Evolutionary conservation across 257 asterid genomes (phyloP), one percentile per base, ranked within the genome.

Genomic region (Plantago ovata): DNA sequence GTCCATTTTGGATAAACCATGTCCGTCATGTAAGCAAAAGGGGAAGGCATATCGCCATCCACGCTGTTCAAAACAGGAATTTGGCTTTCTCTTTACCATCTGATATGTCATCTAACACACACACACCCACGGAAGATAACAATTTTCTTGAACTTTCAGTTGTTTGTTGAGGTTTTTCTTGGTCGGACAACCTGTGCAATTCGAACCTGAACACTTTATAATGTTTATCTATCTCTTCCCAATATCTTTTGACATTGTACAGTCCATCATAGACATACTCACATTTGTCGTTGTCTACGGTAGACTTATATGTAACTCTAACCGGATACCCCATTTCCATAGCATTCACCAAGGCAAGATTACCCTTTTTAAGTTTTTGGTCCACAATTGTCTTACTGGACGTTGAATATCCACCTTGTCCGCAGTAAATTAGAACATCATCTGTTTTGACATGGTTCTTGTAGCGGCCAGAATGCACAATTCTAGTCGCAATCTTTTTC

Each of bases 181-280:
- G 93, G 43, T 73, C 80, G 0, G n/a, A n/a, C n/a, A n/a, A n/a
- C n/a, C n/a, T n/a, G n/a, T n/a, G n/a, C n/a, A n/a, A n/a, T n/a
- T n/a, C 67, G 58, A 46, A 80, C 66, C 48, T 90, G 71, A 82
- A 86, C 73, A 60, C 4, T 60, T 80, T 89, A 11, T 76, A 74
- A 14, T 52, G 76, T 48, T 42, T 22, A 24, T 75, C 81, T 51
- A 55, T 61, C 53, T 78, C 81, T n/a, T 54, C 60, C 83, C 80
- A 69, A 45, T 13, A 67, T 2, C 58, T 54, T 5, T 71, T 74
- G 18, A 89, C 80, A 0, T 22, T 78, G 73, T 86, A 89, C 19
- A 89, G 64, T 36, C 95, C 95, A 65, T 79, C 89, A 57, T 89
- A 84, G 18, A 72, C 79, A 13, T 84, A 86, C 15, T 48, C 32